Conservation (phyloP, 495 filamentous ascomycete genomes). For the Penicillium bovifimosum region DNA sequence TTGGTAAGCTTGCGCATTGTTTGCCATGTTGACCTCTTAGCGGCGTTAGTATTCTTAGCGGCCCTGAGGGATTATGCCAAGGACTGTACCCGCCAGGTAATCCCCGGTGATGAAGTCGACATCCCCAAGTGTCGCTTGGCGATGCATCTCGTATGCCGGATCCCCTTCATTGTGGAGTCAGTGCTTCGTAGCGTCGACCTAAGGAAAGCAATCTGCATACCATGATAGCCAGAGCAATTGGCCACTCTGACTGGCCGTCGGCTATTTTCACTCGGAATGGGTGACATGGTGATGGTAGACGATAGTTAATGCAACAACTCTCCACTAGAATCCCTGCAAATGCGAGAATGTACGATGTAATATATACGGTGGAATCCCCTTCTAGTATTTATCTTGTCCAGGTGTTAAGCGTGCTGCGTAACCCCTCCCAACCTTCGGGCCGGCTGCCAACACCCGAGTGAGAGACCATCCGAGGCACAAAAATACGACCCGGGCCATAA, state of each 20-base stretch:
- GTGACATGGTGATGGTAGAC: slow-evolving; percentile 16
- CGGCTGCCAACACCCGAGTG: neutral
- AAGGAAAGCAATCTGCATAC: slow-evolving; percentile 13
- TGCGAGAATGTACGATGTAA: neutral
- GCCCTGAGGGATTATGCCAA: neutral
- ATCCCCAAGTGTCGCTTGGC: slow-evolving; percentile 39
- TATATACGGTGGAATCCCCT: neutral
- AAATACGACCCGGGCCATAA: neutral
- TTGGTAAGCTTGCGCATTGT: slow-evolving; percentile 37
- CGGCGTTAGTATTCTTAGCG: neutral
- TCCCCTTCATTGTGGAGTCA: slow-evolving; percentile 26
- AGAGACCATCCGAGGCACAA: neutral
- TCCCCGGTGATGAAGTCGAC: slow-evolving; percentile 54
- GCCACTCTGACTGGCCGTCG: slow-evolving; percentile 40
- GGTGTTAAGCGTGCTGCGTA: neutral
- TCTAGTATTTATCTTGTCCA: neutral
- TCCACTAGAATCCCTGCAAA: neutral
- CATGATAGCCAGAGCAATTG: slow-evolving; percentile 45
- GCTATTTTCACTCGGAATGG: neutral
- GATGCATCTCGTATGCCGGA: slow-evolving; percentile 40
- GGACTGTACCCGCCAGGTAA: slow-evolving; percentile 42
- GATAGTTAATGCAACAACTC: neutral
- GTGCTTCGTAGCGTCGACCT: no score
- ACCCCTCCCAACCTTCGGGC: neutral
- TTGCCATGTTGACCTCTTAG: slow-evolving; percentile 42